phyloP scores from a whole-genome alignment of 352 stramenopile genomes.

The Phytophthora pluvialis region DNA sequence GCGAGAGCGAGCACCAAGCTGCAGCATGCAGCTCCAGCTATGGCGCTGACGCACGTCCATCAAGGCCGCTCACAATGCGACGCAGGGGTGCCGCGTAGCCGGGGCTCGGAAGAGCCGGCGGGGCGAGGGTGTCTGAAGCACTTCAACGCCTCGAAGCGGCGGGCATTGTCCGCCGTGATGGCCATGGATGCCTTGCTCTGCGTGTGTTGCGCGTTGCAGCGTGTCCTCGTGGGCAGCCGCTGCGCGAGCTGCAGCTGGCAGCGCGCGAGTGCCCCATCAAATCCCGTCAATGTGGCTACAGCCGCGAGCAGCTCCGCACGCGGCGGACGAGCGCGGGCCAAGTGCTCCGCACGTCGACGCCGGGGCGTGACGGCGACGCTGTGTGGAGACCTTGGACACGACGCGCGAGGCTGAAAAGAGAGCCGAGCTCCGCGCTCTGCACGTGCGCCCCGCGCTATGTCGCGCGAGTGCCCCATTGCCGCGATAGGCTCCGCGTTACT shows the following conservation, averaged over 20 bases:
- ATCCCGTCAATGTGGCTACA: slow-evolving; percentile 10
- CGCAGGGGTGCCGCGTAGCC: slow-evolving; percentile 18
- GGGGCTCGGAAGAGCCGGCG: slow-evolving; percentile 25
- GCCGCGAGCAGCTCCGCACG: slow-evolving; percentile 12
- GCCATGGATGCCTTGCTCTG: too few relatives aligned
- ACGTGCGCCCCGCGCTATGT: slow-evolving; percentile 28
- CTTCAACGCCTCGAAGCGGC: slow-evolving; percentile 18
- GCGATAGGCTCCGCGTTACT: slow-evolving; percentile 44
- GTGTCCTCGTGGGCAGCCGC: slow-evolving; percentile 10
- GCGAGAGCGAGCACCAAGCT: slow-evolving; percentile 4
- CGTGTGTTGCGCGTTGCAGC: neutral
- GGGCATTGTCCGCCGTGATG: neutral
- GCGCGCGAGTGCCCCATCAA: slow-evolving; percentile 8
- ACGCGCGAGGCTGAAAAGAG: slow-evolving; percentile 20
- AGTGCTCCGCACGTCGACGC: slow-evolving; percentile 23
- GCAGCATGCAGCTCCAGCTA: neutral
- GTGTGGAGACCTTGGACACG: slow-evolving; percentile 10
- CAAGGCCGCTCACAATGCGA: slow-evolving; percentile 34
- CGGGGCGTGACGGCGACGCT: slow-evolving; percentile 2
- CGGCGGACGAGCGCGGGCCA: slow-evolving; percentile 20
- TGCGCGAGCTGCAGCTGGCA: neutral
- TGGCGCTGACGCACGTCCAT: slow-evolving; percentile 25
- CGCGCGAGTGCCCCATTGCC: slow-evolving; percentile 27
- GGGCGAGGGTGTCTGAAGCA: slow-evolving; percentile 7
- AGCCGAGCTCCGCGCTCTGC: slow-evolving; percentile 17